Evolutionary conservation across 169 alveolate species (phyloP).

Genomic region (Plasmodium sp.): DNA sequence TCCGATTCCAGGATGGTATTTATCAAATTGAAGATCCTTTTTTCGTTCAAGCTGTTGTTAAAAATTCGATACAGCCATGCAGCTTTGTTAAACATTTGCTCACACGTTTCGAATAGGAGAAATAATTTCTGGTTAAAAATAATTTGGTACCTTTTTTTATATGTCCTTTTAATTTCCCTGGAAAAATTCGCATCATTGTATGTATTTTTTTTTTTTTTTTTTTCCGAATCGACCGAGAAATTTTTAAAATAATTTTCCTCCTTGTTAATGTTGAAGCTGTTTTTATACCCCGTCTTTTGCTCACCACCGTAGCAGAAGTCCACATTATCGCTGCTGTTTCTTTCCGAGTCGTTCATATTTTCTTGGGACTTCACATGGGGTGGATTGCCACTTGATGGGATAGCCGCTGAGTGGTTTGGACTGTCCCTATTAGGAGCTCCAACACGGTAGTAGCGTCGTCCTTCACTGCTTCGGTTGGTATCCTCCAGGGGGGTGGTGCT

Average conservation of each 20-base stretch:
- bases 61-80: slow-evolving; percentile 41
- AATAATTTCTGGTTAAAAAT: slow-evolving; percentile 64
- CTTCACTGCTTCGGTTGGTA: neutral
- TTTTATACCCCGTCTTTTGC: neutral
- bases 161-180: slow-evolving; percentile 22
- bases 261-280: slow-evolving; percentile 30
- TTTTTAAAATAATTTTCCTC: slow-evolving; percentile 72
- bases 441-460: neutral
- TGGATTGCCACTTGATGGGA: neutral
- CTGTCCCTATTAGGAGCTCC: neutral
- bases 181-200: slow-evolving; percentile 20
- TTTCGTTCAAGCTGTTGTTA: slow-evolving; percentile 33
- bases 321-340: slow-evolving; percentile 22
- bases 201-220: slow-evolving; percentile 12
- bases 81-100: slow-evolving; percentile 60
- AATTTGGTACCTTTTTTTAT: slow-evolving; percentile 48
- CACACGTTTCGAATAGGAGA: slow-evolving; percentile 53
- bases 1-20: slow-evolving; percentile 69
- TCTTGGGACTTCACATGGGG: neutral
- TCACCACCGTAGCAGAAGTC: slow-evolving; percentile 4
- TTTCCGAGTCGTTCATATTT: slow-evolving; percentile 32
- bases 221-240: neutral
- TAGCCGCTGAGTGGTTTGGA: neutral
- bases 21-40: slow-evolving; percentile 25
- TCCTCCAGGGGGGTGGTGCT: neutral